Base-by-base conservation (phyloP, 2,329 filamentous ascomycete genomes). In the Fusarium zealandicum region DNA sequence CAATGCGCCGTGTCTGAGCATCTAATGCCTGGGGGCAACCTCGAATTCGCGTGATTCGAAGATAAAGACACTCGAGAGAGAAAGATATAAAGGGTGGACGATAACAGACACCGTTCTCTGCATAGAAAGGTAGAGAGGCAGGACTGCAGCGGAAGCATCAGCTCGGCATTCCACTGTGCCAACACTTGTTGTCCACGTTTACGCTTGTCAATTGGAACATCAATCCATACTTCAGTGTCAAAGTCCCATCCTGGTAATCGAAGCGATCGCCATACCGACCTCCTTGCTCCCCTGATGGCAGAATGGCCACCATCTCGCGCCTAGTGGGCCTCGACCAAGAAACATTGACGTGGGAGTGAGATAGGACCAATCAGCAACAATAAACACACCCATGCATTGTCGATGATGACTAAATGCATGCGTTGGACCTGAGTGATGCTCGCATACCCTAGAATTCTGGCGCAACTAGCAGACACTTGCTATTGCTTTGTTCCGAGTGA, bases 301-400 rank as follows among this genome's bases (percentile, higher is more conserved):
- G 27, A 28, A 17, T 31, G 39, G 17, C 8, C 17, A 48, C 28
- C 16, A 22, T 44, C 40, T 37, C 17, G 12, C 16, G 11, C 22
- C 25, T 31, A 18, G 37, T n/a, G 20, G 18, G 20, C 25, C 7
- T n/a, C 31, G 20, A 3, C 13, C 8, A 27, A 28, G 43, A 32
- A 44, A 37, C 33, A 18, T 28, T 33, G 57, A 54, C 44, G 37
- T 51, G 58, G 51, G 51, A 49, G 59, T 47, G 40, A 46, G 48
- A n/a, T n/a, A n/a, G 39, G 38, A 51, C 43, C 31, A 39, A 54
- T 51, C 27, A 40, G 27, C 42, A 43, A 55, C 42, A 32, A 43
- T 20, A 20, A 20, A 20, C 20, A 20, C 20, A 4, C 4, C 20
- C 20, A 20, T 20, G 20, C 20, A 20, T 20, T 20, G 20, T 4